A percentile compares a stretch with the other conserved stretches of the same genome.
Conservation (phyloP, 2,329 filamentous ascomycete species). For the Curvularia eragrostidis region DNA sequence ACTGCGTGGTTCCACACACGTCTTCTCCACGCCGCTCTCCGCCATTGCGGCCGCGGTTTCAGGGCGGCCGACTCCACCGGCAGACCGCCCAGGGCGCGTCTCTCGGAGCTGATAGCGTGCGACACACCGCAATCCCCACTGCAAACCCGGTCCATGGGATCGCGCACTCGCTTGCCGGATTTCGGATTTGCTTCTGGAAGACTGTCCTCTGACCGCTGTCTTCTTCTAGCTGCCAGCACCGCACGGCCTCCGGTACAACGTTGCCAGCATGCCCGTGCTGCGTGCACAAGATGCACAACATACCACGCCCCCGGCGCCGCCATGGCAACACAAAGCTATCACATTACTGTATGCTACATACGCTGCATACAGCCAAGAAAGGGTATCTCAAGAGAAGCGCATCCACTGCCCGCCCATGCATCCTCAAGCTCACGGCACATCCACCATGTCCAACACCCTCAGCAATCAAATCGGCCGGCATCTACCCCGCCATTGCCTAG, state of each 20-base stretch:
- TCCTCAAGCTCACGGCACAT: not conserved
- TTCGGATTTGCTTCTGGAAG: constrained; percentile 20
- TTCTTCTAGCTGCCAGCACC: not conserved
- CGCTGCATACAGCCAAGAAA: constrained; percentile 34
- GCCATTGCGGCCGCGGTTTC: constrained; percentile 36
- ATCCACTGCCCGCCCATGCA: constrained; percentile 12
- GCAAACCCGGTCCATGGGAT: constrained; percentile 20
- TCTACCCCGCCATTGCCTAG: constrained; percentile 9
- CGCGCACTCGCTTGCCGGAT: not conserved
- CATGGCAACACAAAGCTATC: not conserved
- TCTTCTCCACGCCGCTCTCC: constrained; percentile 27
- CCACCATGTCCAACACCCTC: not conserved
- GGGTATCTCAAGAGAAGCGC: constrained; percentile 37
- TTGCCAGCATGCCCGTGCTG: constrained; percentile 25
- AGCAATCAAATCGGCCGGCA: not conserved
- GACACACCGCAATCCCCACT: constrained; percentile 32
- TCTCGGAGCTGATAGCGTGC: constrained; percentile 21
- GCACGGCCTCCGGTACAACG: constrained; percentile 20
- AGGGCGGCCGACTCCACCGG: constrained; percentile 26
- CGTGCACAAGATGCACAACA: constrained; percentile 18
- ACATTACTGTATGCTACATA: constrained; percentile 14
- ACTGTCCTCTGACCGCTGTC: constrained; percentile 13
- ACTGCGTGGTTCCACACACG: constrained; percentile 23
- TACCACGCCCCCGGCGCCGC: not conserved
- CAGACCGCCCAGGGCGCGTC: constrained; percentile 19